phyloP scores from a whole-genome alignment of 2,329 filamentous ascomycete genomes.

The Ophiostoma quercus region DNA sequence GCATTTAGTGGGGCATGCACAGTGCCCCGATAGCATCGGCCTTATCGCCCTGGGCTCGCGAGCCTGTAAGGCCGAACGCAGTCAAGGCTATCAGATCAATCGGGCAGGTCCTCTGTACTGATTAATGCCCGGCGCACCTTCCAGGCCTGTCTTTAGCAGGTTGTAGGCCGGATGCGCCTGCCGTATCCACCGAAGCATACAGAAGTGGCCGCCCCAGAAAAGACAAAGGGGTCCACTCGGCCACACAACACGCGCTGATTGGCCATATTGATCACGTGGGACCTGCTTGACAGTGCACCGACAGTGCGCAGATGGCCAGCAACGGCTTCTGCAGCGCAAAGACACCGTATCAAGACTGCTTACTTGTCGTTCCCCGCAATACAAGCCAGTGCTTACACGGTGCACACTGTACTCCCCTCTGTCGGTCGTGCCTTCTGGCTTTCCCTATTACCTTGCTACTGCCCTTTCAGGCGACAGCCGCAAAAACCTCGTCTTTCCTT shows the following conservation, averaged over 20 bases:
- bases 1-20: slow-evolving; percentile 10
- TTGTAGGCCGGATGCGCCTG: background rate
- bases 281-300: background rate
- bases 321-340: background rate
- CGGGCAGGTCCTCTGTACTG: background rate
- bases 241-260: slow-evolving; percentile 12
- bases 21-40: slow-evolving; percentile 1
- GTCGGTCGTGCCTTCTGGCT: background rate
- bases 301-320: slow-evolving; percentile 6
- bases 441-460: slow-evolving; percentile 16
- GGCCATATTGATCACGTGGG: slow-evolving; percentile 16
- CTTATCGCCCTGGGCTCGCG: background rate
- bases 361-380: background rate
- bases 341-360: background rate
- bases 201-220: background rate
- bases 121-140: background rate
- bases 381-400: slow-evolving; percentile 8
- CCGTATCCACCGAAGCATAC: slow-evolving; percentile 4
- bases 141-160: background rate
- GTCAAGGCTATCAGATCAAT: background rate
- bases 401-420: slow-evolving; percentile 17
- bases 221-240: background rate
- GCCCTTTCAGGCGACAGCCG: slow-evolving; percentile 17
- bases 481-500: slow-evolving; percentile 22
- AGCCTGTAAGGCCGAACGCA: background rate